A percentile compares a stretch with the other conserved stretches of the same genome.
Conservation (phyloP, 148 eudicot genomes). For the Camellia granthamiana region DNA sequence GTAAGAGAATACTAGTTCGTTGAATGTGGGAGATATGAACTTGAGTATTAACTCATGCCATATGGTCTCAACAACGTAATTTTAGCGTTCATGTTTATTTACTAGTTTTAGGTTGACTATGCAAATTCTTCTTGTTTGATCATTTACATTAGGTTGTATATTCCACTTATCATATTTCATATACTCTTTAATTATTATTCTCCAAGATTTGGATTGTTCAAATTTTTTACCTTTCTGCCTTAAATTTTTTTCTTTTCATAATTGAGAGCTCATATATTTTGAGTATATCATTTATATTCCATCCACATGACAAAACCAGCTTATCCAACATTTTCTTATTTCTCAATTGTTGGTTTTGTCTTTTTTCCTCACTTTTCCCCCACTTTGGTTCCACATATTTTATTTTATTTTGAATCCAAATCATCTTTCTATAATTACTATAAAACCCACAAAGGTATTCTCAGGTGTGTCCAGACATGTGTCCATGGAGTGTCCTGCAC, state of each 20-base stretch:
- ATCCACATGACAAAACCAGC: background rate
- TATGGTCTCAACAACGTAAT: background rate
- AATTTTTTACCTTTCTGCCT: background rate
- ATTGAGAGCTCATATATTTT: background rate
- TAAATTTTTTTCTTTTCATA: background rate
- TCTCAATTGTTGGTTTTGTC: background rate
- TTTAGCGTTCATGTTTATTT: background rate
- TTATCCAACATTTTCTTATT: background rate
- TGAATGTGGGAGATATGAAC: background rate
- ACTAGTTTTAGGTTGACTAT: background rate
- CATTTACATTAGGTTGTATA: background rate
- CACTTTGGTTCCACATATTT: background rate
- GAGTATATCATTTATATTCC: background rate
- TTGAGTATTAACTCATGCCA: background rate
- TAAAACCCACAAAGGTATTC: too few relatives aligned
- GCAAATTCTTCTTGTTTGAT: background rate
- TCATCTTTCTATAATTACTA: too few relatives aligned
- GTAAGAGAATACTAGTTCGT: conserved; percentile 10
- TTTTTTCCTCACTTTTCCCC: too few relatives aligned
- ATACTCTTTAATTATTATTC: background rate
- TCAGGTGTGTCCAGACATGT: too few relatives aligned
- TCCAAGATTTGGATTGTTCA: background rate
- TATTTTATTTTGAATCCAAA: too few relatives aligned
- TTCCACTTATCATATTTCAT: background rate
- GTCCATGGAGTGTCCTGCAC: too few relatives aligned